Percentiles rank a stretch among this genome's conserved stretches.
Conservation (phyloP, 352 stramenopile genomes). For the Phytophthora cactorum region DNA sequence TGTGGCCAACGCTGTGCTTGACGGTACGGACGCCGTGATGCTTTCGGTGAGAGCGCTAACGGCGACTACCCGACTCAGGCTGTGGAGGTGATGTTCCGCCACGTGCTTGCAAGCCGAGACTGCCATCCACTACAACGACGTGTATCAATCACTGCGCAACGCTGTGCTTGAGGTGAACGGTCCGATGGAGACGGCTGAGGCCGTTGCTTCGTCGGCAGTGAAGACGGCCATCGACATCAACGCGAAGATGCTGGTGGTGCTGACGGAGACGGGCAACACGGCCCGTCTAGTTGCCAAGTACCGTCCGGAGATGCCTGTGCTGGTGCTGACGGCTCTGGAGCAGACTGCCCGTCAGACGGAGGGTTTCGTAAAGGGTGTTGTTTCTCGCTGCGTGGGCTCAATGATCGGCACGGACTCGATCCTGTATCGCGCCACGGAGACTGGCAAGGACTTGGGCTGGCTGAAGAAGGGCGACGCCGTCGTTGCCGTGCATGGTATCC, state of each 20-base stretch:
- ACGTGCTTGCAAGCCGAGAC: constrained; percentile 92
- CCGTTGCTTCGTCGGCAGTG: constrained; percentile 96
- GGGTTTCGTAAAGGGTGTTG: constrained; percentile 71
- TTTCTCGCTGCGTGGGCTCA: constrained; percentile 74
- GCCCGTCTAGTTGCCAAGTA: constrained; percentile 96
- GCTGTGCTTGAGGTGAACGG: constrained; percentile 65
- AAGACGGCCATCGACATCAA: constrained; percentile 98
- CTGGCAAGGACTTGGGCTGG: constrained; percentile 89
- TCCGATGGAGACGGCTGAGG: constrained; percentile 90
- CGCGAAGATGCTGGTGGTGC: constrained; percentile 97
- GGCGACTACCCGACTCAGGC: constrained; percentile 96
- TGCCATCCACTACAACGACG: constrained; percentile 91
- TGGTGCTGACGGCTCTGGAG: constrained; percentile 77
- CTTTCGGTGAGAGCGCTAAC: constrained; percentile 98
- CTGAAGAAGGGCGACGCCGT: constrained; percentile 89
- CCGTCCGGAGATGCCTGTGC: constrained; percentile 72
- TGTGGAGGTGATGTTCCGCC: constrained; percentile 94
- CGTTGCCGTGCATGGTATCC: constrained; percentile 90
- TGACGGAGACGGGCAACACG: constrained; percentile 95
- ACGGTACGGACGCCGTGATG: constrained; percentile 98
- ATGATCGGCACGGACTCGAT: constrained; percentile 93
- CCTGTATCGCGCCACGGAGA: constrained; percentile 84
- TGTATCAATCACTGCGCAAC: too few relatives aligned
- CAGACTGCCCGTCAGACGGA: constrained; percentile 69
- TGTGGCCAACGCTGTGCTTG: constrained; percentile 98